Evolutionary conservation across 306 rosid species (phyloP).

Genomic region (Pyrus pyrifolia): DNA sequence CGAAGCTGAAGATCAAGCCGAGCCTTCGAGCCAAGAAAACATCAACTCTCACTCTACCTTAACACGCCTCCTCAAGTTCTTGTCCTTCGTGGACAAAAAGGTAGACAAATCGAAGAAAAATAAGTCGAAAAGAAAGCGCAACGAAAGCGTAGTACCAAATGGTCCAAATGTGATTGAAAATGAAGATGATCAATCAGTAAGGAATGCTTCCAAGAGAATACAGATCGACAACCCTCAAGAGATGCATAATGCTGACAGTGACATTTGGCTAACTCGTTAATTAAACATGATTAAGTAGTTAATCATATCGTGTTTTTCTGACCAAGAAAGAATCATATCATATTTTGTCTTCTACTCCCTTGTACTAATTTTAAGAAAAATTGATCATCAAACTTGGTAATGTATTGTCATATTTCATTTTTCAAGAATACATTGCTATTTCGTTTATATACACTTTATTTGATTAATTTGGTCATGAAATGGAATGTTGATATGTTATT

Average conservation of each 20-base stretch:
- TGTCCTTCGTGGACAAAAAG: slow-evolving; percentile 25
- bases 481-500: too few relatives aligned
- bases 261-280: not conserved
- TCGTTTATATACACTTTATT: too few relatives aligned
- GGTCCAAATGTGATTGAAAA: not conserved
- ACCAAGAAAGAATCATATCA: not conserved
- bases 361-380: too few relatives aligned
- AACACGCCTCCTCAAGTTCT: slow-evolving; percentile 8
- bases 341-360: not conserved
- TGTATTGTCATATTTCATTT: not conserved
- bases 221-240: slow-evolving; percentile 4
- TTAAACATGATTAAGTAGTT: not conserved
- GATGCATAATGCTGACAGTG: not conserved
- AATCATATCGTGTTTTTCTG: not conserved
- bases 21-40: not conserved
- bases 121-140: slow-evolving; percentile 33
- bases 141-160: slow-evolving; percentile 4
- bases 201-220: slow-evolving; percentile 19
- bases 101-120: slow-evolving; percentile 1
- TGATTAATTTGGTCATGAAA: not conserved
- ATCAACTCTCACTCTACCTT: not conserved
- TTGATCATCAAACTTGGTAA: not conserved
- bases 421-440: too few relatives aligned
- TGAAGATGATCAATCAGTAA: not conserved
- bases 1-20: not conserved